Evolutionary conservation across 2,329 filamentous ascomycete species (phyloP).

Genomic region (Sporothrix humicola): DNA sequence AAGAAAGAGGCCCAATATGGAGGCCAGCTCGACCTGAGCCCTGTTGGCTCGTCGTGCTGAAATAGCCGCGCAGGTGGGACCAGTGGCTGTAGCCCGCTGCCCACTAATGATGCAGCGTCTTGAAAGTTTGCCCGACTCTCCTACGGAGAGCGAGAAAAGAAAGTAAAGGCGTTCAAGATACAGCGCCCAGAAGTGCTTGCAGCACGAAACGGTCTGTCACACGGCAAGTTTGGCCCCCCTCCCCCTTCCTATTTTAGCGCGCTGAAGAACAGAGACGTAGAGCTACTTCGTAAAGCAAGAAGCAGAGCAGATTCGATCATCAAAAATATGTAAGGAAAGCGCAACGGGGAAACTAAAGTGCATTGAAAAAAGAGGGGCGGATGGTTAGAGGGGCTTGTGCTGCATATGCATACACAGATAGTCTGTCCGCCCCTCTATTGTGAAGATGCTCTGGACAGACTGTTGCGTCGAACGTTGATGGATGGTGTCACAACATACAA

Average conservation of each 20-base stretch:
- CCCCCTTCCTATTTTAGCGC: not conserved
- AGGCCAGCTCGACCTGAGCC: not conserved
- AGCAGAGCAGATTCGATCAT: not conserved
- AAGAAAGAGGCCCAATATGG: not conserved
- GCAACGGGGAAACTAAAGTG: not conserved
- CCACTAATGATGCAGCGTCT: constrained; percentile 11
- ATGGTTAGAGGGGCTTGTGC: not conserved
- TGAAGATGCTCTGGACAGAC: not conserved
- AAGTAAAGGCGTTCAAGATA: not conserved
- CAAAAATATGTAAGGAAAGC: not conserved
- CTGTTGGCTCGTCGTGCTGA: constrained; percentile 21
- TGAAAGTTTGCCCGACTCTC: constrained; percentile 23
- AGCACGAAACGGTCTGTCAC: not conserved
- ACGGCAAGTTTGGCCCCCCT: not conserved
- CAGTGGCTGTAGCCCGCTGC: not conserved
- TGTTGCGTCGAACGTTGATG: not conserved
- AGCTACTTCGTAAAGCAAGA: too few relatives aligned
- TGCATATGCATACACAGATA: not conserved
- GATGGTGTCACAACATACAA: constrained; percentile 27
- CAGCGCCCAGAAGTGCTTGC: too few relatives aligned
- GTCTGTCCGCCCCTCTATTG: not conserved
- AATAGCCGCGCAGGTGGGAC: constrained; percentile 33
- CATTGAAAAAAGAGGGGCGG: constrained; percentile 9
- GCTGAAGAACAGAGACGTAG: not conserved
- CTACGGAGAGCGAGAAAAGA: not conserved